Percentiles rank a stretch among this genome's conserved stretches.
Evolutionary conservation across 257 asterid genomes (phyloP).

Genomic region (Mentha longifolia): DNA sequence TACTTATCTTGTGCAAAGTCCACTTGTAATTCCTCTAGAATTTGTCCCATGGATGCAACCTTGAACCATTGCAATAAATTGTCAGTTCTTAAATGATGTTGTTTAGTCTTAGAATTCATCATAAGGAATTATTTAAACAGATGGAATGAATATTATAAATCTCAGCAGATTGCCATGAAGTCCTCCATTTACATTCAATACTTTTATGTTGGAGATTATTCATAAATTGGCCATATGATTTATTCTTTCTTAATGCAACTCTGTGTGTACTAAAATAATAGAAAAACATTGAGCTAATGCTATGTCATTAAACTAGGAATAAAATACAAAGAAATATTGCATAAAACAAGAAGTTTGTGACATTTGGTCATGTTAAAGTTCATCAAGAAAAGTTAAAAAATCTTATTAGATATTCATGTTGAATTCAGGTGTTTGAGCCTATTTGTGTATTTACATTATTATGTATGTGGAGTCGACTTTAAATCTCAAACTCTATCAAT

Average conservation of each 20-base stretch:
- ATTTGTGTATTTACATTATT: background rate
- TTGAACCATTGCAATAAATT: background rate
- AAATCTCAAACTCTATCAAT: background rate
- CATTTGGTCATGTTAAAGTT: background rate
- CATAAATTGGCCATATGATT: background rate
- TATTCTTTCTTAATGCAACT: background rate
- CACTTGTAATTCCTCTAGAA: background rate
- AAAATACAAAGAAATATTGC: background rate
- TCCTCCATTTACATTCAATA: background rate
- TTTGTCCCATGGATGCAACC: background rate
- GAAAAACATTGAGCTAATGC: background rate
- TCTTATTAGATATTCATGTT: background rate
- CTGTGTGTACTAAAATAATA: background rate
- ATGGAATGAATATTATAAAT: background rate
- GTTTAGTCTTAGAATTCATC: background rate
- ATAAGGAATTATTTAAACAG: background rate
- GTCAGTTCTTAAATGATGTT: background rate
- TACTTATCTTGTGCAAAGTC: background rate
- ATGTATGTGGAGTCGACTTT: background rate
- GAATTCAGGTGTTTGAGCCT: background rate
- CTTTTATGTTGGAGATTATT: background rate
- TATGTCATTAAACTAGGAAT: background rate
- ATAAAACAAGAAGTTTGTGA: background rate
- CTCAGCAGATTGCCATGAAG: background rate
- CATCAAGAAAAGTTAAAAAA: background rate